Evolutionary conservation across 108 stramenopile genomes (phyloP).

Genomic region (Fistulifera pelliculosa): DNA sequence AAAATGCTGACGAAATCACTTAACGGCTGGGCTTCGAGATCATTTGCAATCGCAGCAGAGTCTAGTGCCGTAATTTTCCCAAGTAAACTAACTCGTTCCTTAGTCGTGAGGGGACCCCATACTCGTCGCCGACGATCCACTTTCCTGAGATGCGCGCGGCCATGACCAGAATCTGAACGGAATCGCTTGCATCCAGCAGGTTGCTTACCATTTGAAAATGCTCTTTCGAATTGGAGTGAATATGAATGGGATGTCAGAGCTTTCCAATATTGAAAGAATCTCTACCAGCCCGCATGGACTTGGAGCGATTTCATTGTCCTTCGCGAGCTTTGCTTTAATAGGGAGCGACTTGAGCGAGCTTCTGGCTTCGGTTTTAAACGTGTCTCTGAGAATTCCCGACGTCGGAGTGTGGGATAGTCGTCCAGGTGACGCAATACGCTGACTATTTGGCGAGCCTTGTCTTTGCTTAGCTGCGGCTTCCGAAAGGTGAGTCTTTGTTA

Average conservation of each 20-base stretch:
- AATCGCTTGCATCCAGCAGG: constrained; percentile 61
- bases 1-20: constrained; percentile 48
- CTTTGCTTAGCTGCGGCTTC: constrained; percentile 6
- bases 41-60: constrained; percentile 39
- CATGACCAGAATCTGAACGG: constrained; percentile 47
- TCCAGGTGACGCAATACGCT: constrained; percentile 25
- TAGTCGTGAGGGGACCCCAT: constrained; percentile 40
- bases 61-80: constrained; percentile 55
- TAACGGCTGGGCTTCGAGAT: constrained; percentile 51
- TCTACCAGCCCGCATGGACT: constrained; percentile 12
- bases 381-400: constrained; percentile 46
- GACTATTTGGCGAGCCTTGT: constrained; percentile 2
- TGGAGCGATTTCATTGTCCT: constrained; percentile 5
- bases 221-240: constrained; percentile 46
- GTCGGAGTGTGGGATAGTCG: constrained; percentile 49
- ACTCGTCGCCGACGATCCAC: constrained; percentile 37
- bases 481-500: constrained; percentile 6
- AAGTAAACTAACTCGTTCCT: constrained; percentile 53
- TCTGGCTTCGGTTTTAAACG: constrained; percentile 15
- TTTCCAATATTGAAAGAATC: constrained; percentile 38
- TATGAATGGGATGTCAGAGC: constrained; percentile 25
- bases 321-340: constrained; percentile 7
- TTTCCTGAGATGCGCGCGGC: constrained; percentile 45
- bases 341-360: neutral
- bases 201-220: constrained; percentile 35